These are phyloP conservation scores for Trypanosoma boissoni DNA, from an alignment of 208 protist genomes.

Conservation along the genomic window DNA sequence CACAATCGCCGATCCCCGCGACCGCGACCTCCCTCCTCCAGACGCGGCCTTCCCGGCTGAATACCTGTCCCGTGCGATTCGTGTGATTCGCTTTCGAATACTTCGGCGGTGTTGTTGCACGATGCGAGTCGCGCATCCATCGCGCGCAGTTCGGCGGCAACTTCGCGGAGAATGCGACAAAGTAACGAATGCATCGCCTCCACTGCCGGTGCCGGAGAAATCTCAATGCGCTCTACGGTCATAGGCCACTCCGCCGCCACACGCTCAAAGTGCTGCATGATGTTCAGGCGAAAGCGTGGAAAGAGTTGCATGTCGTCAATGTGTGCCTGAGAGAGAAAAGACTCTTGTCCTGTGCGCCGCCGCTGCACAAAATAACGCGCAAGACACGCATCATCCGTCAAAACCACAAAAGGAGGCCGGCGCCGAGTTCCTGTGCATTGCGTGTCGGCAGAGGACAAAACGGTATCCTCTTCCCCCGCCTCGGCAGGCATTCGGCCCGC, in stretches of 20 bases:
- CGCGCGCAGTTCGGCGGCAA: conserved; percentile 58
- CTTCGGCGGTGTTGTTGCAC: not conserved
- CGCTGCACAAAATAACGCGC: conserved; percentile 65
- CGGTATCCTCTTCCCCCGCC: not conserved
- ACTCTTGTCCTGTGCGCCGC: conserved; percentile 53
- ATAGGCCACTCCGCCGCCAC: conserved; percentile 37
- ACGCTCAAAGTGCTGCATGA: conserved; percentile 78
- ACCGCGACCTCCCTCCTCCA: no score
- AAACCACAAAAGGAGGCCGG: conserved; percentile 40
- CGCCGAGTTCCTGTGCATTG: not conserved
- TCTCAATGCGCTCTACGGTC: conserved; percentile 54
- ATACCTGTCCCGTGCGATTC: not conserved
- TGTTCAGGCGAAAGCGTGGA: conserved; percentile 72
- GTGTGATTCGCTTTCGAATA: not conserved
- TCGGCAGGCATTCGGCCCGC: not conserved
- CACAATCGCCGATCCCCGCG: no score
- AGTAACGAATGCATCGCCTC: conserved; percentile 47
- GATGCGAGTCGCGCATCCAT: conserved; percentile 36
- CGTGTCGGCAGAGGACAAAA: conserved; percentile 4
- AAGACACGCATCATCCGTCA: conserved; percentile 60
- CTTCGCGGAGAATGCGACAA: conserved; percentile 57
- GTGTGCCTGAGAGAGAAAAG: conserved; percentile 61
- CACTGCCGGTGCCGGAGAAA: conserved; percentile 23
- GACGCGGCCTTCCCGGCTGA: conserved; percentile 20
- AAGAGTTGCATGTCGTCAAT: conserved; percentile 79